Evolutionary conservation across 1,284 basidiomycete species (phyloP), one percentile per base, ranked within the genome.

Genomic region (Leccinum solheimii): DNA sequence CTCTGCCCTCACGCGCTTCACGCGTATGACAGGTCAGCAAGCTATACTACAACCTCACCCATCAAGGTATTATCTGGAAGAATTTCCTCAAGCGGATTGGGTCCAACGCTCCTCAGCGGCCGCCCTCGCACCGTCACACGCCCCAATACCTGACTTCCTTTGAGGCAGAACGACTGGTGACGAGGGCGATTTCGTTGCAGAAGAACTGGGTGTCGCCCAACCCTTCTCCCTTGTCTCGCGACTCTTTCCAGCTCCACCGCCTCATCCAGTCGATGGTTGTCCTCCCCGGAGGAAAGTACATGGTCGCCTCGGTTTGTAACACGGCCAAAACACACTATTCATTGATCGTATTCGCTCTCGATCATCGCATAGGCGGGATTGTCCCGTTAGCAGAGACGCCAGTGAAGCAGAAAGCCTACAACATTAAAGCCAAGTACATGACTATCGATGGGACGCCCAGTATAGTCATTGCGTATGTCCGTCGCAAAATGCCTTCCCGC

Each of bases 1-100:
- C 27, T 19, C 53, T 10, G 2, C 32, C 5, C 55, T 67, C 3
- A 64, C 43, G 43, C 55, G 36, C 5, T 56, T 67, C 3, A 64
- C 43, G 43, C 55, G 36, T 16, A 50, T 26, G 8, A 43, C 55
- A 88, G 87, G 81, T 83, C 45, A 82, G 80, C 75, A 84, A 80
- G 66, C 65, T 77, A 1, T 82, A 85, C 64, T 87, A 81, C 69
- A 69, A 82, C 36, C 77, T 88, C 58, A 88, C 87, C 0, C 86
- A 88, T 62, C 82, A 89, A 62, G 81, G 87, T 16, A 74, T 82
- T 56, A 81, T 91, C 45, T 91, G 90, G 90, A 87, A 86, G 69
- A 81, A 82, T 23, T 82, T 88, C 63, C 75, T 91, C 56, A 73
- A 75, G 43, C 72, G 76, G 13, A 76, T 88, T 62, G 77, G 77